Base-by-base conservation (phyloP, 2,329 filamentous ascomycete genomes). In the Aspergillus pseudoterreus region DNA sequence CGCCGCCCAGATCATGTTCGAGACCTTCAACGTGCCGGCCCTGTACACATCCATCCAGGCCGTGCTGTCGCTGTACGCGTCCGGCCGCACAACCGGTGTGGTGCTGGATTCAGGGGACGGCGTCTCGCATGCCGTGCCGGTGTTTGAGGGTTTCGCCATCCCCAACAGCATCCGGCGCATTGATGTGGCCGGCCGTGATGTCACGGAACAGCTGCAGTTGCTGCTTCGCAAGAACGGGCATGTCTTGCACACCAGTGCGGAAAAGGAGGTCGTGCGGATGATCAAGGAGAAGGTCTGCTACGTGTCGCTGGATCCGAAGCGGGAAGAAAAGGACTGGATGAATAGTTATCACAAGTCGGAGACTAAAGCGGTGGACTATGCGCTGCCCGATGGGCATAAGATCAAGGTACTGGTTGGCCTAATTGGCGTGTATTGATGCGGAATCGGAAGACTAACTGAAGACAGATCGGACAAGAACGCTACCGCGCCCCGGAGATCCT, bases 101-200 rank as follows among this genome's bases (percentile, higher is more conserved):
- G 94, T 99, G 11, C 82, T 99, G 43, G 94, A 99, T 72, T 87
- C 91, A 15, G 94, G 94, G 50, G 94, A 99, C 68, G 94, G 94
- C 27, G 94, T 99, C 39, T 96, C 92, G 38, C 94, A 99, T 67
- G 92, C 94, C 0, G 94, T 99, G 4, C 94, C 94, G 0, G 94
- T 99, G 19, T 99, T 96, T 71, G 92, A 99, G 69, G 94, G 94
- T 1, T 99, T 99, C 68, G 91, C 94, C 6, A 95, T 99, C 74
- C 90, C 91, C 10, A 96, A 89, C 72, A 94, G 90, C 71, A 96
- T 99, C 74, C 84, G 92, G 59, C 82, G 94, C 59, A 96, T 99
- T 68, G 94, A 99, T 69, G 92, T 99, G 30, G 94, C 94, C 11
- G 94, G 94, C 24, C 83, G 94, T 63, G 94, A 99, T 71, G 90